phyloP scores from a whole-genome alignment of 2,329 filamentous ascomycete genomes.

The Graphilbum sp. region DNA sequence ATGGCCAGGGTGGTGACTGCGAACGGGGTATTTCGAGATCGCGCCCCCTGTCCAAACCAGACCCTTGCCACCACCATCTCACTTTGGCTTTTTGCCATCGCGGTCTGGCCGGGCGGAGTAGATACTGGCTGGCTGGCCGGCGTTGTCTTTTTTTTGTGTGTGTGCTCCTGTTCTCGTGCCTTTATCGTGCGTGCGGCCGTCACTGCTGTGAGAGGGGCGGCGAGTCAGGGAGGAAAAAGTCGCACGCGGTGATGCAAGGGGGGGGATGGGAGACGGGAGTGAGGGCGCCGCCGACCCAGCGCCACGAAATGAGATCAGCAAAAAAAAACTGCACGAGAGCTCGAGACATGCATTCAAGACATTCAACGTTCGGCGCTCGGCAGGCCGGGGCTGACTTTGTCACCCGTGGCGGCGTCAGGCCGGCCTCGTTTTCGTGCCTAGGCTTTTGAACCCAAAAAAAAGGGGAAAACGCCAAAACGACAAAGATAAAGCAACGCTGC shows the following conservation, averaged over 20 bases:
- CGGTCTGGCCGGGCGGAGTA: too few relatives aligned
- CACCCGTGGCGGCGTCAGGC: neutral
- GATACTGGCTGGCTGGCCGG: too few relatives aligned
- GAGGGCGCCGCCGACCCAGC: neutral
- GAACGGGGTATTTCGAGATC: conserved; percentile 1
- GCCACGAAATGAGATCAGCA: neutral
- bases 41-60: conserved; percentile 2
- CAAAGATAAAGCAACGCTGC: too few relatives aligned
- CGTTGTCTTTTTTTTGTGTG: too few relatives aligned
- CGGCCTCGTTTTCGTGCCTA: neutral
- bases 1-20: neutral
- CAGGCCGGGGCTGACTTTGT: neutral
- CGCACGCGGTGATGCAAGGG: too few relatives aligned
- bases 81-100: neutral
- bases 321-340: neutral
- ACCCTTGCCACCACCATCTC: conserved; percentile 3
- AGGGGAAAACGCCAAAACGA: too few relatives aligned
- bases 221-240: neutral
- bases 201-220: neutral
- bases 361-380: neutral
- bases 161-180: neutral
- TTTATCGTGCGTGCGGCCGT: neutral
- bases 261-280: too few relatives aligned
- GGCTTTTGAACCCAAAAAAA: too few relatives aligned
- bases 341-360: neutral